Evolutionary conservation across 345 rosid species (phyloP), one percentile per base, ranked within the genome.

Genomic region (Passiflora organensis): DNA sequence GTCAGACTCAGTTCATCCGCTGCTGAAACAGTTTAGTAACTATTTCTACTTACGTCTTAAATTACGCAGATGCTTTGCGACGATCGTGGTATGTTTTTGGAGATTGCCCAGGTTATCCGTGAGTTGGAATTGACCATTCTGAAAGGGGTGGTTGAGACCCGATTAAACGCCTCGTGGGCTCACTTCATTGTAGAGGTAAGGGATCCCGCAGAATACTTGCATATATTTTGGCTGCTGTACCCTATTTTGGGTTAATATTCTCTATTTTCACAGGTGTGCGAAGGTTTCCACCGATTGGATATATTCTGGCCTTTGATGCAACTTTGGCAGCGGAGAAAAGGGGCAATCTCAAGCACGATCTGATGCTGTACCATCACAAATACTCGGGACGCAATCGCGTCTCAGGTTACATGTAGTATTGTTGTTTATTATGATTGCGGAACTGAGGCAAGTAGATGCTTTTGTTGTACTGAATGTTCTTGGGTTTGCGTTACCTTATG

Each of bases 221-320:
- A n/a, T n/a, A n/a, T n/a, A n/a, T n/a, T n/a, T n/a, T n/a, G n/a
- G n/a, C n/a, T n/a, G n/a, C n/a, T n/a, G n/a, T n/a, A n/a, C 34
- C 34, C 34, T 28, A 2, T 28, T 28, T 28, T 8, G 34, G 3
- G 34, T 28, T 28, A 8, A 2, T 28, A 2, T 28, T 28, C 34
- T 28, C 15, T 41, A 41, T 54, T 5, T 15, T 8, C 19, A 55
- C 85, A 84, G 87, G 77, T 72, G 16, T 73, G 80, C 6, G 65
- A 64, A 51, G 85, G 77, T 6, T 85, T 82, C 59, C 91, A 82
- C 39, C 72, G 85, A 43, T 65, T 67, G 24, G 84, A 82, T 51
- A 85, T 85, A 18, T 85, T 85, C 68, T 82, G 91, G 91, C 87
- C 91, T 1, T 61, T 82, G 59, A 80, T 80, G 84, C 83, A 85